These are phyloP conservation scores for Corylus americana DNA, from an alignment of 306 rosid genomes.

Conservation along the genomic window DNA sequence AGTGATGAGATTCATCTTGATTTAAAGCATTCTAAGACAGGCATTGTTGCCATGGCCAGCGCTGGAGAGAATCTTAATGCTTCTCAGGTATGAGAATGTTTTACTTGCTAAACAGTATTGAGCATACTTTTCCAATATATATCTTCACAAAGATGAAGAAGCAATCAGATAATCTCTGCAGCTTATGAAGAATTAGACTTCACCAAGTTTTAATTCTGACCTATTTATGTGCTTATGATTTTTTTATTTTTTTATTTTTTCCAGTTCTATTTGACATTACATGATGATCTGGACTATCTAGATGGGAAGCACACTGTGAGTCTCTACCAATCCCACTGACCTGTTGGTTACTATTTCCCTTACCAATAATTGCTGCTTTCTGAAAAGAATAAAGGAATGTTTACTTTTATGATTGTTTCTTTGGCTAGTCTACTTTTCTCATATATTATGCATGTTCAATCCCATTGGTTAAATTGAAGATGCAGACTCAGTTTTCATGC, in stretches of 20 bases:
- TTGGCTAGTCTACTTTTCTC: not conserved
- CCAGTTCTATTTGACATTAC: constrained; percentile 88
- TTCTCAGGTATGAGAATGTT: constrained; percentile 67
- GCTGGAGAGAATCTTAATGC: constrained; percentile 97
- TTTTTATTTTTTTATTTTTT: constrained; percentile 21
- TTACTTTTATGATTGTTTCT: not conserved
- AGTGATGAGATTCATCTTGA: constrained; percentile 77
- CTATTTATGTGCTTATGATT: constrained; percentile 24
- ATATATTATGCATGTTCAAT: not conserved
- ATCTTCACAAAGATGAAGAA: not conserved
- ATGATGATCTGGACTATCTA: constrained; percentile 92
- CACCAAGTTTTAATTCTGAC: not conserved
- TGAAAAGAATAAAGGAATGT: not conserved
- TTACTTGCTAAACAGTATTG: not conserved
- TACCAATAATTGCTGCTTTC: not conserved
- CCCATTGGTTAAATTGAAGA: not conserved
- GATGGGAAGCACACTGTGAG: constrained; percentile 93
- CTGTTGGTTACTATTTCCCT: not conserved
- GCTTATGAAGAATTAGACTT: constrained; percentile 2
- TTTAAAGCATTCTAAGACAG: constrained; percentile 90
- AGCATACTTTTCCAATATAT: not conserved
- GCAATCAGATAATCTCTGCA: not conserved
- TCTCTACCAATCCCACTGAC: constrained; percentile 18
- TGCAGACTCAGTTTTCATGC: not conserved
- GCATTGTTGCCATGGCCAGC: constrained; percentile 93